phyloP scores from a whole-genome alignment of 2,329 filamentous ascomycete genomes.

The Fusarium oligoseptatum region DNA sequence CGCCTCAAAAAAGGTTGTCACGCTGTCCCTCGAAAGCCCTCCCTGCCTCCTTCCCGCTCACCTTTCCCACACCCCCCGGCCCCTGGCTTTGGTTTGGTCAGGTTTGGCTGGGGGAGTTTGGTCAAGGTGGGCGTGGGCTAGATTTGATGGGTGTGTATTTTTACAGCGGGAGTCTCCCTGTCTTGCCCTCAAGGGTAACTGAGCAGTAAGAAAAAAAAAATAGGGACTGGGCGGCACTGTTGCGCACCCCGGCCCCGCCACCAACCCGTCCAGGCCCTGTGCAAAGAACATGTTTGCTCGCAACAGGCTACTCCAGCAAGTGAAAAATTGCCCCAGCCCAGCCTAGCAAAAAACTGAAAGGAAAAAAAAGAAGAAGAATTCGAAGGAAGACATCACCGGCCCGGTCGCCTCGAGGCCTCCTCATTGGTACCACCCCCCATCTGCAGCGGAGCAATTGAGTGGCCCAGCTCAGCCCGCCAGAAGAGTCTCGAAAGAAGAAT shows the following conservation, averaged over 20 bases:
- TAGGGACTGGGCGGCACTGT: not conserved
- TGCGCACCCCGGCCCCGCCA: conserved; percentile 17
- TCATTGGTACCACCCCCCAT: conserved; percentile 38
- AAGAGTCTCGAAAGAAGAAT: conserved; percentile 46
- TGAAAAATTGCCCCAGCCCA: not conserved
- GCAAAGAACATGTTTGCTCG: conserved; percentile 7
- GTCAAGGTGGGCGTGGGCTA: conserved; percentile 20
- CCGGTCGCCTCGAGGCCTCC: conserved; percentile 39
- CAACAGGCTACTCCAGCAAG: conserved; percentile 13
- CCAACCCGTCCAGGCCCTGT: conserved; percentile 7
- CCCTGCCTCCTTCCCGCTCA: conserved; percentile 39
- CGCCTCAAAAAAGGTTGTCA: conserved; percentile 41
- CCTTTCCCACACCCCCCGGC: conserved; percentile 34
- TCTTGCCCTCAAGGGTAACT: not conserved
- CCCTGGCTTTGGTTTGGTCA: conserved; percentile 31
- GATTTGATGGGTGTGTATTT: conserved; percentile 27
- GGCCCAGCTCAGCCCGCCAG: conserved; percentile 41
- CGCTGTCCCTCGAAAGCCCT: conserved; percentile 38
- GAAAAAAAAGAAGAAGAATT: not conserved
- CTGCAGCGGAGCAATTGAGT: conserved; percentile 27
- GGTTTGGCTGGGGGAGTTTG: conserved; percentile 28
- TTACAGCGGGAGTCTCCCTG: not conserved
- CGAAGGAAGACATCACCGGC: conserved; percentile 30
- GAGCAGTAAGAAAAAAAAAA: not conserved
- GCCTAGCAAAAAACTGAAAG: not conserved